Evolutionary conservation across 2,329 filamentous ascomycete species (phyloP).

Genomic region (Colletotrichum kahawae): DNA sequence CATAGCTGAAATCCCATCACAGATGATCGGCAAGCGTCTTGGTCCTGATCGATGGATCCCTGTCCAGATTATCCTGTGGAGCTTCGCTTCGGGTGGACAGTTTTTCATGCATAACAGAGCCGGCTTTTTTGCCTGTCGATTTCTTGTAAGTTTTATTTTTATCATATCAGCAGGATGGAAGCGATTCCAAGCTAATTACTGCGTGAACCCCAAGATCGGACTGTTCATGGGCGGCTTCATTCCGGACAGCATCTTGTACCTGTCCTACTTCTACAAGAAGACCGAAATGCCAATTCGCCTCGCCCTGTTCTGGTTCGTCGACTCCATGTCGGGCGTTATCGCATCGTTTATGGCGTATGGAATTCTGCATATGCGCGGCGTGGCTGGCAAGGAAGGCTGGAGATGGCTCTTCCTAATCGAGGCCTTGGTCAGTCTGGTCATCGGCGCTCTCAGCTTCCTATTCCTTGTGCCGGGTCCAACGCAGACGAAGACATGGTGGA

Average conservation of each 20-base stretch:
- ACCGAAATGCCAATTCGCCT: conserved; percentile 44
- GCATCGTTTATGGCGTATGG: conserved; percentile 43
- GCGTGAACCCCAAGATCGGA: conserved; percentile 26
- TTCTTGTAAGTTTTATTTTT: conserved; percentile 20
- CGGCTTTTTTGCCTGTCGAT: conserved; percentile 35
- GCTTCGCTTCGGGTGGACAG: conserved; percentile 51
- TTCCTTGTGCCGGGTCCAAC: conserved; percentile 22
- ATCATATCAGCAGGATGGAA: accelerated
- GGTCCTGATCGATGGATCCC: conserved; percentile 55
- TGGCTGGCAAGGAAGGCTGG: conserved; percentile 41
- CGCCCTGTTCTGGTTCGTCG: conserved; percentile 45
- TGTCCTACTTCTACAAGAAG: conserved; percentile 49
- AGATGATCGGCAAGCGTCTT: conserved; percentile 60
- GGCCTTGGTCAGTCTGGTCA: conserved; percentile 12
- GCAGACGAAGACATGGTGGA: neutral
- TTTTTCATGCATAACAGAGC: conserved; percentile 34
- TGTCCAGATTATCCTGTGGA: conserved; percentile 59
- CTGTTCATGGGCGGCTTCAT: conserved; percentile 46
- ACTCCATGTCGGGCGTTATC: conserved; percentile 43
- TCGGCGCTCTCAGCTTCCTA: neutral
- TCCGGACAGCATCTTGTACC: conserved; percentile 44
- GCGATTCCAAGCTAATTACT: neutral
- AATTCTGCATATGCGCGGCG: conserved; percentile 43
- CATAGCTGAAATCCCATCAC: conserved; percentile 61
- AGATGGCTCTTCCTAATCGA: conserved; percentile 63